Percentiles rank a stretch among this genome's conserved stretches.
Evolutionary conservation across 2,329 filamentous ascomycete species (phyloP).

Genomic region (Sarocladium kiliense): DNA sequence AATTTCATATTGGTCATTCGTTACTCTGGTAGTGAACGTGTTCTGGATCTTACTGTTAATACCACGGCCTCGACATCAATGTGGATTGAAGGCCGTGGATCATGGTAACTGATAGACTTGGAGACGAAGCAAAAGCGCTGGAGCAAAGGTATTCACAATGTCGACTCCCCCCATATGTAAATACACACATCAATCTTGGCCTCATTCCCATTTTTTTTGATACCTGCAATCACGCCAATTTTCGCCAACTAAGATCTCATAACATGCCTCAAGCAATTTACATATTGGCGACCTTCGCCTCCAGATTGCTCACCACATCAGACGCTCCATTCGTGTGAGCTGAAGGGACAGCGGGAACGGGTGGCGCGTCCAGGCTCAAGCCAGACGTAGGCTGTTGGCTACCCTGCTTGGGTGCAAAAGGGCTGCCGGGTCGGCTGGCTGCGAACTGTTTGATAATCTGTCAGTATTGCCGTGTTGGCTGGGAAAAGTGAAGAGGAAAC

Average conservation of each 20-base stretch:
- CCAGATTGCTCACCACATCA: conserved; percentile 15
- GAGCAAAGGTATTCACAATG: too few species aligned
- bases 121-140: too few species aligned
- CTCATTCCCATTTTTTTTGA: not conserved
- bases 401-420: not conserved
- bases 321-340: conserved; percentile 12
- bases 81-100: too few species aligned
- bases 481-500: conserved; percentile 27
- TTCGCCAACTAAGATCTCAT: not conserved
- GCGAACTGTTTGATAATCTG: not conserved
- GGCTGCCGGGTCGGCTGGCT: not conserved
- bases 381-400: conserved; percentile 10
- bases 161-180: too few species aligned
- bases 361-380: not conserved
- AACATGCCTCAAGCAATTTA: conserved; percentile 10
- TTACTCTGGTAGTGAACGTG: too few species aligned
- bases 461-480: too few species aligned
- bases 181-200: too few species aligned
- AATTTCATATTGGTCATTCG: too few species aligned
- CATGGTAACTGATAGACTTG: too few species aligned
- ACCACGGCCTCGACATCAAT: too few species aligned
- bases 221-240: not conserved
- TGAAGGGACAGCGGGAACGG: not conserved
- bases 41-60: too few species aligned
- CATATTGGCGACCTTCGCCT: conserved; percentile 18